These are phyloP conservation scores for Crithidia brevicula DNA, from an alignment of 208 protist genomes.

Conservation along the genomic window DNA sequence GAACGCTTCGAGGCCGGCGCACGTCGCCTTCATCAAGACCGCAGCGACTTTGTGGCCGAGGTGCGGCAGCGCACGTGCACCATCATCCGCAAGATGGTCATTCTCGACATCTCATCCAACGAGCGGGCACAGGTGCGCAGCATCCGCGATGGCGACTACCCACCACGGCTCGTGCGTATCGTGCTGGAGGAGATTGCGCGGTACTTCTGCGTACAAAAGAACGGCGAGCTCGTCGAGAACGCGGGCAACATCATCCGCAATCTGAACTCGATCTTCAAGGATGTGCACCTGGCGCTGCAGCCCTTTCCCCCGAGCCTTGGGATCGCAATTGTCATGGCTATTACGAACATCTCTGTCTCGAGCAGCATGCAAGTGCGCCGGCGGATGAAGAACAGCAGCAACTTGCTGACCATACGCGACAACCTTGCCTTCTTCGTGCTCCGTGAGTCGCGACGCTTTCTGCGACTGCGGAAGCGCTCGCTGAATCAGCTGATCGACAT, in stretches of 20 bases:
- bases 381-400: slow-evolving; percentile 83
- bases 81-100: slow-evolving; percentile 73
- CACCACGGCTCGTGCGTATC: slow-evolving; percentile 54
- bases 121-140: slow-evolving; percentile 60
- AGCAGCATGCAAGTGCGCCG: slow-evolving; percentile 87
- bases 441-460: slow-evolving; percentile 45
- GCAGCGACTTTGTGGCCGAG: slow-evolving; percentile 38
- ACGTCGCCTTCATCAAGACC: slow-evolving; percentile 26
- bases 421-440: slow-evolving; percentile 71
- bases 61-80: slow-evolving; percentile 55
- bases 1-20: slow-evolving; percentile 9
- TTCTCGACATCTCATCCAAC: slow-evolving; percentile 74
- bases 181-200: slow-evolving; percentile 76
- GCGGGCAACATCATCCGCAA: slow-evolving; percentile 81
- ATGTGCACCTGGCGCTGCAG: slow-evolving; percentile 58
- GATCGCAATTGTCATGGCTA: slow-evolving; percentile 74
- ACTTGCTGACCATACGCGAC: slow-evolving; percentile 82
- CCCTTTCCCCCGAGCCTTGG: slow-evolving; percentile 69
- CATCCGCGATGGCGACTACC: slow-evolving; percentile 44
- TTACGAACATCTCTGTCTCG: slow-evolving; percentile 85
- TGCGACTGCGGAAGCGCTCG: slow-evolving; percentile 39
- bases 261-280: slow-evolving; percentile 67
- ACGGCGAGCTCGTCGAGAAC: slow-evolving; percentile 37
- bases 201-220: slow-evolving; percentile 59
- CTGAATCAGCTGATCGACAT: slow-evolving; percentile 76